Percentiles rank a stretch among this genome's conserved stretches.
These are phyloP conservation scores for Ogataea henricii DNA, from an alignment of 805 yeast species.

Conservation along the genomic window DNA sequence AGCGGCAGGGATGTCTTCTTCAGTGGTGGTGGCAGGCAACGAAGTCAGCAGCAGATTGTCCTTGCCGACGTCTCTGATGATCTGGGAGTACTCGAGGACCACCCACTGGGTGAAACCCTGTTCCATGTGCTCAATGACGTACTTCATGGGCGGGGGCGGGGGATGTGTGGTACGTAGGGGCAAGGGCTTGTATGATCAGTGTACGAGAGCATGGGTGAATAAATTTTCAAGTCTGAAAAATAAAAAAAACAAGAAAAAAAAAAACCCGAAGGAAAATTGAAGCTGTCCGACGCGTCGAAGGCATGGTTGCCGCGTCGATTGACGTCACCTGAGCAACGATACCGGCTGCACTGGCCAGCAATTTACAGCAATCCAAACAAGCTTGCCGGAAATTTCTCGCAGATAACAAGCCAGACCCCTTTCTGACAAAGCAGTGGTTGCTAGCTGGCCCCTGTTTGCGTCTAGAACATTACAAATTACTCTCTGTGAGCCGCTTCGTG, in stretches of 20 bases:
- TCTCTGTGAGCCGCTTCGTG: background rate
- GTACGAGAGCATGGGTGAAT: background rate
- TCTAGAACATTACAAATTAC: slow-evolving; percentile 1
- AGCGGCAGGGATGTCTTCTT: slow-evolving; percentile 61
- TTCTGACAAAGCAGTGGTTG: too few relatives aligned
- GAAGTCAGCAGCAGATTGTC: slow-evolving; percentile 78
- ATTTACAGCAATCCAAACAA: too few relatives aligned
- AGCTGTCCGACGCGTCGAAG: background rate
- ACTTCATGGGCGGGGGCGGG: slow-evolving; percentile 60
- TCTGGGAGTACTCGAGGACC: slow-evolving; percentile 78
- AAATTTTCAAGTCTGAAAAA: background rate
- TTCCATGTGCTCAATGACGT: slow-evolving; percentile 97
- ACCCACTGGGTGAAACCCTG: slow-evolving; percentile 98
- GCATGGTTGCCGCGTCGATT: background rate
- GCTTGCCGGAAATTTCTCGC: too few relatives aligned
- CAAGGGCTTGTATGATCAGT: too few relatives aligned
- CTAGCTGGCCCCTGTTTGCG: too few relatives aligned
- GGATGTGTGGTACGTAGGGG: too few relatives aligned
- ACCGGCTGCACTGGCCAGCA: too few relatives aligned
- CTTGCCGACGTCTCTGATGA: slow-evolving; percentile 78
- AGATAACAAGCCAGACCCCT: too few relatives aligned
- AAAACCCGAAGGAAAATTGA: too few relatives aligned
- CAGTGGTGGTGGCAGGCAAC: slow-evolving; percentile 63
- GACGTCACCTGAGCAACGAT: background rate
- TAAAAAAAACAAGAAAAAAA: background rate